phyloP scores from a whole-genome alignment of 768 basidiomycete species.

The Aureoboletus auriporus region DNA sequence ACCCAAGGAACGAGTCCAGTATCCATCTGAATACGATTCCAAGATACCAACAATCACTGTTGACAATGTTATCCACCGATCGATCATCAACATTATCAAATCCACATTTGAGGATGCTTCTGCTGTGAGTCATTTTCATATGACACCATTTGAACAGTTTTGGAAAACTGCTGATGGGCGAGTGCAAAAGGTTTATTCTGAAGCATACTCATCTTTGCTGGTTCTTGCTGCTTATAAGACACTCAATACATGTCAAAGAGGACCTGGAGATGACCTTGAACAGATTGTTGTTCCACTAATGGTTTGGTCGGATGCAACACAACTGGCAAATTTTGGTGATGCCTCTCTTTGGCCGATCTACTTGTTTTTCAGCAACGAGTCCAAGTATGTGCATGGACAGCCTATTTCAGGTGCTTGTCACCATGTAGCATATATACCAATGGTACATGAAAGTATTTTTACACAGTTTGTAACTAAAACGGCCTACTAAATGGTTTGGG shows the following conservation, averaged over 20 bases:
- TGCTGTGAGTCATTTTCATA: no score
- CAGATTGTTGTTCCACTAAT: constrained; percentile 8
- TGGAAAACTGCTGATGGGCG: constrained; percentile 6
- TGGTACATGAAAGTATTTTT: no score
- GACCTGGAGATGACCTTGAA: constrained; percentile 8
- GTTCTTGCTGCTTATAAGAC: not conserved
- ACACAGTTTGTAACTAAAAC: no score
- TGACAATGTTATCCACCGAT: no score
- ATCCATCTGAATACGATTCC: no score
- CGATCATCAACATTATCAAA: no score
- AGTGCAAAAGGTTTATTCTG: not conserved
- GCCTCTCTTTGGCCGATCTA: constrained; percentile 16
- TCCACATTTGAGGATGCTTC: no score
- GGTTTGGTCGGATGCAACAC: not conserved
- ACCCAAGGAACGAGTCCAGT: no score
- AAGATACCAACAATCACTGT: no score
- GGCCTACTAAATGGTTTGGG: no score
- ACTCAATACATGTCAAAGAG: constrained; percentile 4
- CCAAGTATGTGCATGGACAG: not conserved
- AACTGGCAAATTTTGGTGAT: constrained; percentile 1
- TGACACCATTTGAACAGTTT: constrained; percentile 20
- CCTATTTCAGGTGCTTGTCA: not conserved
- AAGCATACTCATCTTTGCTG: constrained; percentile 1
- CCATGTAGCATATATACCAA: not conserved
- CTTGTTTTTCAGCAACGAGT: constrained; percentile 13